Evolutionary conservation across 106 monocot species (phyloP).

Genomic region (Allium sativum): DNA sequence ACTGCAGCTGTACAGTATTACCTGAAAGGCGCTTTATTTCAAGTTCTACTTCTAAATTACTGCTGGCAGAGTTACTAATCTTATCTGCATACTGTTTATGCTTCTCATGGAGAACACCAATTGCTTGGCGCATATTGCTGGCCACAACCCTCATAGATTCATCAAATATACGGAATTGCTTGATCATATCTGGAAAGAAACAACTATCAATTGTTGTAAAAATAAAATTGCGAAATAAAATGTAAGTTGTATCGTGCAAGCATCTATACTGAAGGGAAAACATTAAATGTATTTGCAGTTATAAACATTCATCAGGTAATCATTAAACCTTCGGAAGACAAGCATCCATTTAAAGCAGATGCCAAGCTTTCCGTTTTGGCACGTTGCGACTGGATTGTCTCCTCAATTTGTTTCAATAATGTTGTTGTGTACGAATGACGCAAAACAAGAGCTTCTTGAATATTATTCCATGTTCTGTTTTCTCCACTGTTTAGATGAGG

Average conservation of each 20-base stretch:
- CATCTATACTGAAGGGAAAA: too few species aligned
- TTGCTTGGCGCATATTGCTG: conserved; percentile 37
- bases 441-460: conserved; percentile 57
- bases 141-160: conserved; percentile 42
- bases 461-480: conserved; percentile 18
- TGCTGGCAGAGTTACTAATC: conserved; percentile 34
- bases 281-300: too few species aligned
- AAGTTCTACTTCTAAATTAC: conserved; percentile 42
- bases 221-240: not conserved
- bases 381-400: conserved; percentile 35
- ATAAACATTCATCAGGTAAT: not conserved
- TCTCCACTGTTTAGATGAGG: conserved; percentile 14
- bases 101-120: conserved; percentile 52
- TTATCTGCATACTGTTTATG: conserved; percentile 58
- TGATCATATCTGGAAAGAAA: conserved; percentile 35
- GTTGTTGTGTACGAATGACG: conserved; percentile 49
- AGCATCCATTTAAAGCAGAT: conserved; percentile 26
- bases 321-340: conserved; percentile 63
- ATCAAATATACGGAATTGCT: conserved; percentile 58
- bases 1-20: conserved; percentile 5
- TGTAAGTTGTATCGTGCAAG: too few species aligned
- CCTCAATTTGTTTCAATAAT: conserved; percentile 65
- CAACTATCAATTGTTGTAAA: not conserved
- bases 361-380: conserved; percentile 55
- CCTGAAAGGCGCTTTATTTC: conserved; percentile 84